Evolutionary conservation across 169 alveolate species (phyloP), one percentile per base, ranked within the genome.

Genomic region (Condylostoma magnum): DNA sequence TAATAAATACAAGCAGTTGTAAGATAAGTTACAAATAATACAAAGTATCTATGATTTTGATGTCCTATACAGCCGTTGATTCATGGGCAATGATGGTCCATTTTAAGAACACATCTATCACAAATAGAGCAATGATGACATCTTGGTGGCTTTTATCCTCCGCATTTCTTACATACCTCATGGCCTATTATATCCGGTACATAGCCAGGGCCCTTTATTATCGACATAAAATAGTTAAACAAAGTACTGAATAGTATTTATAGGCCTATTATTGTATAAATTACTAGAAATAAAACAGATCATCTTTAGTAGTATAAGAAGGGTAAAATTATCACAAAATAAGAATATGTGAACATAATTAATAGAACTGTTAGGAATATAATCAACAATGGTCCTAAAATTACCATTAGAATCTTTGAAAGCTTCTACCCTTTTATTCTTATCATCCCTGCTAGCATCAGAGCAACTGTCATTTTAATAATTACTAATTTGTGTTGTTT

Each of bases 81-180:
- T 97, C 97, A 96, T 15, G 97, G 98, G 57, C 99, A 97, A 78
- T 97, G 99, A 79, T 97, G 99, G 74, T 97, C 99, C 80, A 91
- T 95, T 44, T 94, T 82, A 12, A 81, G 85, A 18, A 97, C 93
- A 60, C 99, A 97, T 48, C 79, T 74, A 34, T 93, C 83, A 75
- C 99, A 97, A 41, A 87, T 84, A 60, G 90, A 89, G 80, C 99
- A 97, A 78, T 97, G 99, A 44, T 92, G 90, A 18, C 95, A 79
- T 70, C 99, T 78, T 12, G 97, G 96, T 25, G 98, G 96, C 50
- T 95, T 86, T 20, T 84, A 82, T 12, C 86, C 76, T 63, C 67
- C 41, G 60, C 96, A 90, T 22, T 85, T 77, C 20, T 84, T 81
- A 41, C 93, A 86, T 0, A 66, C 66, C 0, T 22, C 56, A 2